Conservation (phyloP, 1,139 yeast genomes). For the Magnusiomyces clavatus region DNA sequence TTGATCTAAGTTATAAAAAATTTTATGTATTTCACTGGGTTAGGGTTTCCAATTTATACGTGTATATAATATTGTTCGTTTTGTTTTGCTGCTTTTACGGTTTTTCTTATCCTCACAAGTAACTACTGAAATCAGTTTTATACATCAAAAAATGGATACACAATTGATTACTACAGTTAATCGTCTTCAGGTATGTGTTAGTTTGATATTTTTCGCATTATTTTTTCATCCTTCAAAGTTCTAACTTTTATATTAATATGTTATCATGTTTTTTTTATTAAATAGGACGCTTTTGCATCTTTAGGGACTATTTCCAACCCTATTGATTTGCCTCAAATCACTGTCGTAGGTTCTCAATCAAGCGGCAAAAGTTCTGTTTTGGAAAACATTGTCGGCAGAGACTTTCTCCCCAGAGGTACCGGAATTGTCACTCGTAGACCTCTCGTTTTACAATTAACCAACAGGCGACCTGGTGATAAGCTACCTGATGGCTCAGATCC, state of each 20-base stretch:
- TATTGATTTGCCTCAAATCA: constrained; percentile 84
- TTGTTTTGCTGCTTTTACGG: neutral
- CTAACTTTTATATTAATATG: neutral
- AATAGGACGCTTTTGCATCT: constrained; percentile 78
- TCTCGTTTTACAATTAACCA: constrained; percentile 70
- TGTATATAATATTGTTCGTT: neutral
- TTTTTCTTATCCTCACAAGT: neutral
- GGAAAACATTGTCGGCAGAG: constrained; percentile 92
- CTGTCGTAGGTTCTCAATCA: constrained; percentile 94
- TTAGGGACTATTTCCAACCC: constrained; percentile 51
- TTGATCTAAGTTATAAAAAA: neutral
- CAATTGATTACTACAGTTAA: constrained; percentile 83
- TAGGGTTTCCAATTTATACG: neutral
- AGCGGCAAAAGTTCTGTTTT: constrained; percentile 90
- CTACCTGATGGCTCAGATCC: constrained; percentile 14
- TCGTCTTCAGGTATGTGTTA: constrained; percentile 43
- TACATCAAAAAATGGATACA: constrained; percentile 60
- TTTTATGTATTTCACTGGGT: neutral
- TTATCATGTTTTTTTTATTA: neutral
- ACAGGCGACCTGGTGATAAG: constrained; percentile 40
- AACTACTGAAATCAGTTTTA: neutral
- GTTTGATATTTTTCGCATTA: neutral
- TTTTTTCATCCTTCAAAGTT: neutral
- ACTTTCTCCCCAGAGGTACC: constrained; percentile 90
- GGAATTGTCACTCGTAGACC: constrained; percentile 96